Conservation (phyloP, 1,284 basidiomycete genomes). For the Sanghuangporus sanghuang region DNA sequence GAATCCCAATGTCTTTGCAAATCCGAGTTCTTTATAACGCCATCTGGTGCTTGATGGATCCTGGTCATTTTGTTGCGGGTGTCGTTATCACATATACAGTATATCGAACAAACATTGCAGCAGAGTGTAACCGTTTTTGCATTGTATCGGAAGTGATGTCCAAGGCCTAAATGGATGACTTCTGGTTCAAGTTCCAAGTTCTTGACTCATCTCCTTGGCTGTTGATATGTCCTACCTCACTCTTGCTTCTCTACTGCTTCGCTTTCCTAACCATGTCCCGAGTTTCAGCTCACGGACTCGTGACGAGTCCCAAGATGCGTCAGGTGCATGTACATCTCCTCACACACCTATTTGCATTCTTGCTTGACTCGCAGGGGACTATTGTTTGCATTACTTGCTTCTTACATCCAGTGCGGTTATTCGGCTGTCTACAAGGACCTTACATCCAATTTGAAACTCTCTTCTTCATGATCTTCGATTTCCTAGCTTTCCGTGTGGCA, state of each 20-base stretch:
- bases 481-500: neutral
- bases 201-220: neutral
- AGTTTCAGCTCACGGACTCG: conserved; percentile 26
- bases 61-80: neutral
- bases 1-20: neutral
- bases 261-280: neutral
- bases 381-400: neutral
- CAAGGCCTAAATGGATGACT: no score
- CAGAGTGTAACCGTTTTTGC: neutral
- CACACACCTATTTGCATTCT: neutral
- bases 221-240: neutral
- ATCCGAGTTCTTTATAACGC: no score
- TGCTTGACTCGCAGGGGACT: neutral
- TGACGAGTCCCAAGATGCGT: conserved; percentile 28
- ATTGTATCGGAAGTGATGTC: no score
- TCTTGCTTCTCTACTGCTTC: neutral
- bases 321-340: conserved; percentile 20
- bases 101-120: neutral
- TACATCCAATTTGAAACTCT: conserved; percentile 22
- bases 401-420: conserved; percentile 21
- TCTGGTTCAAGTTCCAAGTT: neutral
- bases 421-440: conserved; percentile 27
- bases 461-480: neutral
- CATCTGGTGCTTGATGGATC: neutral
- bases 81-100: neutral